A percentile compares a stretch with the other conserved stretches of the same genome.
Conservation (phyloP, 2,329 filamentous ascomycete genomes). For the Colletotrichum kahawae region DNA sequence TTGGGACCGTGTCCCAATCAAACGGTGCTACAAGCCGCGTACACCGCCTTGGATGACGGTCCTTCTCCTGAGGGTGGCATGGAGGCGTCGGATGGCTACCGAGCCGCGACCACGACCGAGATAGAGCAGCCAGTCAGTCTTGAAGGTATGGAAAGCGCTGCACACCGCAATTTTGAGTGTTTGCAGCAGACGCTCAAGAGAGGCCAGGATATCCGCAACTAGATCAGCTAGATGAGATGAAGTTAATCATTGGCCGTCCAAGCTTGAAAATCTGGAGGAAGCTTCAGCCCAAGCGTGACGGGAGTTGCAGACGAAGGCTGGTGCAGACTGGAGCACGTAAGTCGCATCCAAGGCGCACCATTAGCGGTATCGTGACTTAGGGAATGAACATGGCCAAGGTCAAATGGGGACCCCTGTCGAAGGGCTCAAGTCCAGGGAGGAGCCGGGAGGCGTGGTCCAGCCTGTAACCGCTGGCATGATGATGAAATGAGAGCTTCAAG, state of each 20-base stretch:
- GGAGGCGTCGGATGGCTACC: neutral
- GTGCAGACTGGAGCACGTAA: neutral
- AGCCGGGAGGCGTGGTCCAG: neutral
- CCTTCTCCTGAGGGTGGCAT: neutral
- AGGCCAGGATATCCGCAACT: neutral
- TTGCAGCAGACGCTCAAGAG: neutral
- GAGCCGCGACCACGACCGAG: neutral
- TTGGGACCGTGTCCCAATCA: neutral
- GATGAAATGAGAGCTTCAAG: slow-evolving; percentile 7
- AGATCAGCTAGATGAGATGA: neutral
- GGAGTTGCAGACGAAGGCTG: neutral
- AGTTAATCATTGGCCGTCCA: neutral
- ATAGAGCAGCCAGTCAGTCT: neutral
- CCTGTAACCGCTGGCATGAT: slow-evolving; percentile 3
- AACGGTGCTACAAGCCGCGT: neutral
- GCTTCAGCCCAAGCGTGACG: neutral
- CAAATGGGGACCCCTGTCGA: neutral
- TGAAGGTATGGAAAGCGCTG: neutral
- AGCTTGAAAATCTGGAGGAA: neutral
- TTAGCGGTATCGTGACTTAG: neutral
- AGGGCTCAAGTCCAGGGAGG: neutral
- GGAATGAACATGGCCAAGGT: neutral
- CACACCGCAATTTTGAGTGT: slow-evolving; percentile 6
- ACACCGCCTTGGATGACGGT: neutral
- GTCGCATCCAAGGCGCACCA: neutral